phyloP scores from a whole-genome alignment of 305 asterid genomes.

The Solanum hybrid region DNA sequence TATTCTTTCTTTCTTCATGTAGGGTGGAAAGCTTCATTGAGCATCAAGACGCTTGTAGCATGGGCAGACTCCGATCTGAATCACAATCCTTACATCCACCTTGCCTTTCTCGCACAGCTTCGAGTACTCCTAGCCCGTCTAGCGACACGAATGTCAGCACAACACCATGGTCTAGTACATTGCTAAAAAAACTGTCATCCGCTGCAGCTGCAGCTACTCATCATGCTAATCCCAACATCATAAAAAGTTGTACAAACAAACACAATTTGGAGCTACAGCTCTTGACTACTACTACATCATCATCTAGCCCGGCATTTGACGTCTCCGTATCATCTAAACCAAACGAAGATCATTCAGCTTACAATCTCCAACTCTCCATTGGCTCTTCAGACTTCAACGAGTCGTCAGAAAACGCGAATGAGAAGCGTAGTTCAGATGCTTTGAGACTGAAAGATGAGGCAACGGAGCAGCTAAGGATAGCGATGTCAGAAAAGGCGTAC shows the following conservation, averaged over 20 bases:
- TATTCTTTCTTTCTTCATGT: neutral
- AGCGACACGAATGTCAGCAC: constrained; percentile 30
- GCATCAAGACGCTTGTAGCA: constrained; percentile 43
- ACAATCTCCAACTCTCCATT: constrained; percentile 26
- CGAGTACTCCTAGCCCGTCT: constrained; percentile 29
- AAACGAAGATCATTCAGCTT: constrained; percentile 17
- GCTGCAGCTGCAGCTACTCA: neutral
- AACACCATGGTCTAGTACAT: constrained; percentile 15
- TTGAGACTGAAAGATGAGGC: constrained; percentile 12
- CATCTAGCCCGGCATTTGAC: constrained; percentile 1
- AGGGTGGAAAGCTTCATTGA: constrained; percentile 53
- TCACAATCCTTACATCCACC: constrained; percentile 17
- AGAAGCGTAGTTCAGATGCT: constrained; percentile 4
- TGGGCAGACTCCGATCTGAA: constrained; percentile 27
- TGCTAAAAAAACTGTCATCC: neutral
- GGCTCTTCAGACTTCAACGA: constrained; percentile 22
- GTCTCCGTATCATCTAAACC: constrained; percentile 12
- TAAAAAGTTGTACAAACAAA: neutral
- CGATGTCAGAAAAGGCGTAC: constrained; percentile 21
- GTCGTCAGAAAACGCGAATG: neutral
- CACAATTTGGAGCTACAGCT: constrained; percentile 35
- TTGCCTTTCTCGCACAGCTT: constrained; percentile 32
- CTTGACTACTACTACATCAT: constrained; percentile 8
- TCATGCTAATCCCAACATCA: neutral
- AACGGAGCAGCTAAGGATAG: constrained; percentile 14